phyloP scores from a whole-genome alignment of 257 asterid species.

The Nicotiana obtusifolia region DNA sequence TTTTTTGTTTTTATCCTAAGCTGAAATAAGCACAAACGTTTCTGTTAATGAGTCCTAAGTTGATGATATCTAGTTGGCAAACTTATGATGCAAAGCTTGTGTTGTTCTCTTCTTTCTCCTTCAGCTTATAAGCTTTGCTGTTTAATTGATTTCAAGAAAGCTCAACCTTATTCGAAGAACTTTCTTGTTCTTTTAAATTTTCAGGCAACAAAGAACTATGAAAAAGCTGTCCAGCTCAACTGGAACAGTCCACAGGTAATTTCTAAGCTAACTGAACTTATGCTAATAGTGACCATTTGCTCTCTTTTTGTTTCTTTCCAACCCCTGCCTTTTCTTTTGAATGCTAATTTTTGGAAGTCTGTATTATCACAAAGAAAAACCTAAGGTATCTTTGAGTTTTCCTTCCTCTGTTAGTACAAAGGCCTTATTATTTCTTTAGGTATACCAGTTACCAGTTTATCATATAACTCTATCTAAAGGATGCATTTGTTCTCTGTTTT shows the following conservation, averaged over 20 bases:
- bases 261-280: conserved; percentile 13
- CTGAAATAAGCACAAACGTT: not conserved
- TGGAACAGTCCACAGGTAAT: conserved; percentile 99
- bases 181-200: conserved; percentile 26
- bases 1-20: not conserved
- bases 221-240: conserved; percentile 92
- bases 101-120: conserved; percentile 1
- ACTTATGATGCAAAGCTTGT: conserved; percentile 1
- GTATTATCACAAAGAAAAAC: not conserved
- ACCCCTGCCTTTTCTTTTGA: not conserved
- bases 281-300: not conserved
- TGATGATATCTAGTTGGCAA: not conserved
- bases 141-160: not conserved
- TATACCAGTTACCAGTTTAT: not conserved
- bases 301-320: not conserved
- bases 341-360: not conserved
- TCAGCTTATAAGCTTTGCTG: not conserved
- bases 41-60: not conserved
- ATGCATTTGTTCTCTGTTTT: conserved; percentile 1
- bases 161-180: not conserved
- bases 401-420: not conserved
- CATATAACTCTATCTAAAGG: not conserved
- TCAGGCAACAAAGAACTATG: conserved; percentile 93
- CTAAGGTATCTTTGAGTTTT: not conserved
- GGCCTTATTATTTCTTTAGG: not conserved